Base-by-base conservation (phyloP, 805 yeast genomes). In the Metschnikowia bowlesiae region DNA sequence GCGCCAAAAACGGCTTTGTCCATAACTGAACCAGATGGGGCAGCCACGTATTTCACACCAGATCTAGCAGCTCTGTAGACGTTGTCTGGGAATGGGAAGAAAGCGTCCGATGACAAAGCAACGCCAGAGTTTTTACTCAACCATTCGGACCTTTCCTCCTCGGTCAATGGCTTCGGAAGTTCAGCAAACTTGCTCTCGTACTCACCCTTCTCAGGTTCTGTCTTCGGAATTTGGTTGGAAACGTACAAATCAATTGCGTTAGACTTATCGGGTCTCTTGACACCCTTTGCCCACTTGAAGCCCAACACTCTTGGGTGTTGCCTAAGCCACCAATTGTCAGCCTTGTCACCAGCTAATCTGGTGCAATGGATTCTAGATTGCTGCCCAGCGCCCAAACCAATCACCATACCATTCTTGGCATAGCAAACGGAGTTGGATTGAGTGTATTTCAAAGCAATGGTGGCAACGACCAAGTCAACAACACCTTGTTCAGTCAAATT, bases 81-180 rank as follows among this genome's bases (percentile, higher is more conserved):
- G 67, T 94, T 94, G 73, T 94, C 99, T 59, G 98, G 94, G 94
- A 94, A 94, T 74, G 99, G 99, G 96, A 94, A 94, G 83, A 94
- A 94, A 30, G 99, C 99, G 69, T 94, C 99, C 3, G 97, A 90
- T 14, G 97, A 86, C 61, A 91, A 78, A 10, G 98, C 90, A 50
- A 94, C 99, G 62, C 88, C 84, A 52, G 76, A 81, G 69, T 90
- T 80, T 75, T 90, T 82, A 54, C 74, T 62, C 58, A 86, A 73
- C 98, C 98, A 94, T 62, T 87, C 96, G 57, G 76, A 74, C 73
- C 92, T 89, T 78, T 94, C 99, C 56, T 78, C 83, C 29, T 70
- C 73, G 46, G 96, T 84, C 61, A 94, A 78, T 48, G 96, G 96
- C 60, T 73, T 78, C 60, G 99, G 99, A 34, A 91, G 62, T 57